Base-by-base conservation (phyloP, 2,329 filamentous ascomycete species). In the Cadophora gregata region DNA sequence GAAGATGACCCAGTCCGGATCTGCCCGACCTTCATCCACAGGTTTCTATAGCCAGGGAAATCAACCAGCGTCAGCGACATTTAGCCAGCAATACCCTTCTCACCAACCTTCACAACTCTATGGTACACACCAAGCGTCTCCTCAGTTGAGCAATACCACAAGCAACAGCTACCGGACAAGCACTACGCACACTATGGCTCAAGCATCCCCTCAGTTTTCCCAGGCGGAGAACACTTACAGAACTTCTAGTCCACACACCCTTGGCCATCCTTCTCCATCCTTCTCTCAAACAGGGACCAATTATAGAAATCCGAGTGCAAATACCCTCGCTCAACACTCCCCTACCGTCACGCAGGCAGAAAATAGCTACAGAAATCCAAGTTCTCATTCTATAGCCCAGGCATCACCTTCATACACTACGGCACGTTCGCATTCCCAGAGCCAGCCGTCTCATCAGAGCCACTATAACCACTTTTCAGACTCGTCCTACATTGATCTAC, bases 71-170 rank as follows among this genome's bases (percentile, higher is more conserved):
- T 66, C 66, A 4, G 62, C 69, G 19, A 56, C 45, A 21, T 77
- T 75, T 62, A 71, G 38, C 25, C 74, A 75, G 50, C 75, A 76
- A 65, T 77, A 76, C 68, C 70, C 74, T 5, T 72, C 75, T 24
- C 72, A 76, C 48, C 75, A 76, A 61, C 50, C 74, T 45, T 71
- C 72, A 25, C 75, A 77, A 58, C 69, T 75, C 27, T 77, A 76
- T 59, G 51, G 63, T 16, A 59, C 67, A 10, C 74, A 76, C 55
- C 71, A 75, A 56, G 67, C 73, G 7, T 76, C 75, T 9, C 75
- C 75, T 53, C 75, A 75, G 50, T 68, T 76, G 62, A 71, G 63
- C 63, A 75, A 72, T 19, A 74, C 50, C 47, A 72, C 62, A 50
- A 75, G 70, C n/a, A 74, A 63, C 42, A 74, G 65, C 56, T 75